Evolutionary conservation across 768 basidiomycete genomes (phyloP), one percentile per base, ranked within the genome.

Genomic region (Xerocomellus chrysenteron): DNA sequence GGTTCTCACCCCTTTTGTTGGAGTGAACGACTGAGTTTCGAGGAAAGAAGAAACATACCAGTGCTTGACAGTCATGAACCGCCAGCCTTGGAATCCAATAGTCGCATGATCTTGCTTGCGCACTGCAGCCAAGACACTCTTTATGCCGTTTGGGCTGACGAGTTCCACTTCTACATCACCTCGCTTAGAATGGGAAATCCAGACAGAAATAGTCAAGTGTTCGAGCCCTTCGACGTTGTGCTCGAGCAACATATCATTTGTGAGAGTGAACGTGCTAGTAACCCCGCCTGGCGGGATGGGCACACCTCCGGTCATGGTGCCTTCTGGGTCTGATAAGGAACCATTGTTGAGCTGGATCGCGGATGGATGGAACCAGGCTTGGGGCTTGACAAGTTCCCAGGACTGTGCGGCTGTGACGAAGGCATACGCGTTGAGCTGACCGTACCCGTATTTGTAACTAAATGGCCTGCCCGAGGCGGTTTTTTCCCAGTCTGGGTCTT

Each of bases 61-160:
- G 67, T 99, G 97, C 73, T 99, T 99, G 54, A 98, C 83, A 33
- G 85, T 84, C 94, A 98, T 98, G 70, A 99, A 99, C n/a, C 82
- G 87, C 97, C 97, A 99, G 1, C 92, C 95, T n/a, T 84, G 83
- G 70, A 81, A 96, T 10, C 97, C 96, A 10, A 78, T 80, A 5
- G 65, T 70, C 17, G 81, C 86, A 37, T 69, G 69, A 68, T 99
- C 97, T 13, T 77, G 77, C 35, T 76, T 65, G 58, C 97, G 83
- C 54, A 78, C 79, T 19, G 85, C 83, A 21, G 89, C 95, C 40
- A 99, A 74, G 14, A 98, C 78, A 68, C 94, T 97, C 68, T 76
- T 86, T 59, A 98, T 78, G 12, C 93, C 93, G 44, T 83, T 83
- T 0, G 97, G 96, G 65, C 94, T 96, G 19, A 79, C 70, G 45